These are phyloP conservation scores for Solanum arcanum DNA, from an alignment of 257 asterid genomes.

Conservation along the genomic window DNA sequence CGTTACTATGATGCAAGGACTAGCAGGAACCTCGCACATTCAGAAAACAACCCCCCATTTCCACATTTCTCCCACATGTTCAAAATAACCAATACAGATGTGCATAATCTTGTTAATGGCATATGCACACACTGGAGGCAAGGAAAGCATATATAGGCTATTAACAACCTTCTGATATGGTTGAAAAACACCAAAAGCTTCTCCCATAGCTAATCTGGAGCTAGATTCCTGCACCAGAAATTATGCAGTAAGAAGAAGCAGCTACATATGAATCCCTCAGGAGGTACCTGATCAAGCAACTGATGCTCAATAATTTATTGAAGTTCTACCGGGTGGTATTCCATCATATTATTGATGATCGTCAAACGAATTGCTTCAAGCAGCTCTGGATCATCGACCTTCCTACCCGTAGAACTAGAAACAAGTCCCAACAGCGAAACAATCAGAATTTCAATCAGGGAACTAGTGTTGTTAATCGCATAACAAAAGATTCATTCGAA, in stretches of 20 bases:
- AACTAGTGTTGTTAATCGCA: neutral
- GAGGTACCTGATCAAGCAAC: neutral
- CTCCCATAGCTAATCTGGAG: conserved; percentile 83
- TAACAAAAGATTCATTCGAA: neutral
- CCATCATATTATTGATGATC: conserved; percentile 78
- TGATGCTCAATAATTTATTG: neutral
- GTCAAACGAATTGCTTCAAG: conserved; percentile 99
- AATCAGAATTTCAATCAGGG: neutral
- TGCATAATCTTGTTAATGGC: neutral
- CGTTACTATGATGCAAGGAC: neutral
- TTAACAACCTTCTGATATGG: conserved; percentile 45
- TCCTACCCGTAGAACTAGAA: conserved; percentile 81
- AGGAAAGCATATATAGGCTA: neutral
- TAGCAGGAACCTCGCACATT: neutral
- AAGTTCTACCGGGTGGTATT: conserved; percentile 79
- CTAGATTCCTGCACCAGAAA: conserved; percentile 72
- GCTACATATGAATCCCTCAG: neutral
- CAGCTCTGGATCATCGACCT: conserved; percentile 85
- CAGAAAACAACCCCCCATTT: neutral
- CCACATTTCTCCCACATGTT: neutral
- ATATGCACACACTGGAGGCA: neutral
- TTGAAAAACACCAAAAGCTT: conserved; percentile 58
- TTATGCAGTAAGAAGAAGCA: neutral
- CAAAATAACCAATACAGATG: neutral
- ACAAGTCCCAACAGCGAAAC: neutral